A percentile compares a stretch with the other conserved stretches of the same genome.
These are phyloP conservation scores for Sphaerulina vaccinii DNA, from an alignment of 2,329 filamentous ascomycete species.

Conservation along the genomic window DNA sequence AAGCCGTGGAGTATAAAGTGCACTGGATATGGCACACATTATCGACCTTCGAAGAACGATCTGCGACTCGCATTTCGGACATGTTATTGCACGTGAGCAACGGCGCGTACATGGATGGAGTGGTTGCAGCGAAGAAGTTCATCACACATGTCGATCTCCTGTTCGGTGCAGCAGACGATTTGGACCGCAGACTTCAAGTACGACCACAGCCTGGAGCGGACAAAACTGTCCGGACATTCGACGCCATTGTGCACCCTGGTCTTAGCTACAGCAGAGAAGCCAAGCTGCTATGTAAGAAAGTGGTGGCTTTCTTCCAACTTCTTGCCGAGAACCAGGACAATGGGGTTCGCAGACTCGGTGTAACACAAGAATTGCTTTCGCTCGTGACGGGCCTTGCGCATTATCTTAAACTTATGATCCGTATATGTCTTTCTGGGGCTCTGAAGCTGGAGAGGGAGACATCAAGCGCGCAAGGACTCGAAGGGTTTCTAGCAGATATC, in stretches of 20 bases:
- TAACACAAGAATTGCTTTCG: constrained; percentile 97
- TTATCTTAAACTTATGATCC: constrained; percentile 94
- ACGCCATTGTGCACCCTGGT: constrained; percentile 52
- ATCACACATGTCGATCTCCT: constrained; percentile 94
- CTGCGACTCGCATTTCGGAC: constrained; percentile 95
- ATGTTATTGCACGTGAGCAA: constrained; percentile 99
- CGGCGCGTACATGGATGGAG: constrained; percentile 90
- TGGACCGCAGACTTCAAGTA: constrained; percentile 70
- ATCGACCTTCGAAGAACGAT: constrained; percentile 95
- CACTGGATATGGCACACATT: constrained; percentile 98
- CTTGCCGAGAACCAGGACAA: constrained; percentile 93
- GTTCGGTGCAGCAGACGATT: constrained; percentile 81
- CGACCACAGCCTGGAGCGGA: constrained; percentile 39
- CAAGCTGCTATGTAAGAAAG: constrained; percentile 99
- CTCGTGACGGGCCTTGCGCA: constrained; percentile 94
- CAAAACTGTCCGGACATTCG: constrained; percentile 34
- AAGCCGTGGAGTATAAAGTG: constrained; percentile 95
- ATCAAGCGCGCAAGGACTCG: constrained; percentile 69
- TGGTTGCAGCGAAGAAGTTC: constrained; percentile 91
- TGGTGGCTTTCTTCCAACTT: constrained; percentile 94
- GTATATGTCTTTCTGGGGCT: constrained; percentile 92
- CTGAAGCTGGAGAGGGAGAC: constrained; percentile 87
- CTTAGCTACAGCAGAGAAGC: constrained; percentile 91
- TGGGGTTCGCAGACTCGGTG: constrained; percentile 84
- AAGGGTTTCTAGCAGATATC: constrained; percentile 79